Base-by-base conservation (phyloP, 2,329 filamentous ascomycete genomes). In the Ambrosiella beaveri region DNA sequence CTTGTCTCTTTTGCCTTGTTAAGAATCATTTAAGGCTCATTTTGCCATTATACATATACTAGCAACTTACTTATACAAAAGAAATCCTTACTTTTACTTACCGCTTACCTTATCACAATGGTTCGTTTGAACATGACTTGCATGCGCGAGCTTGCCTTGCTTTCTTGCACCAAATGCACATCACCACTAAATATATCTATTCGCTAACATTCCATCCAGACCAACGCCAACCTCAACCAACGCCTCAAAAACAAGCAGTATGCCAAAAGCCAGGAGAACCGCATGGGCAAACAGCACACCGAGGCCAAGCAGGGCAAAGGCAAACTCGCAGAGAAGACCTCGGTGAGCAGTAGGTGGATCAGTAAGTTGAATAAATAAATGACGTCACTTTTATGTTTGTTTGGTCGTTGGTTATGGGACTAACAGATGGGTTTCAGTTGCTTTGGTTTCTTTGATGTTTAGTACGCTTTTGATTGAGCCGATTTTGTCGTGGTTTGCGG, bases 181-280 rank as follows among this genome's bases (percentile, higher is more conserved):
- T 8, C 44, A 3, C 11, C 44, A 47, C n/a, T 17, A n/a, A 13
- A 41, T 41, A 41, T 19, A 13, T 17, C 44, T 47, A 9, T 11
- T 35, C 7, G 36, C 47, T 51, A 51, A 51, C 19, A 36, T n/a
- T 3, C 47, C 27, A 27, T 35, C 47, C 59, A 65, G 59, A 57
- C 35, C 27, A 41, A 56, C 60, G 86, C 91, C 83, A 93, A 87
- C 64, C 86, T 84, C 64, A 80, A 88, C 71, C 88, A 93, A 75
- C 84, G 87, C 69, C 81, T 81, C 67, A 82, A 84, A 62, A 93
- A 93, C 74, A 80, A 80, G 67, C 85, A 85, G 71, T 94, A 88
- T 71, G 82, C 78, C 64, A 84, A 84, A 68, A 76, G 79, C 57
- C 82, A 91, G 68, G 81, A 85, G 68, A 73, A 75, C 61, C 85